Evolutionary conservation across 805 yeast species (phyloP).

Genomic region (Starmerella cellae): DNA sequence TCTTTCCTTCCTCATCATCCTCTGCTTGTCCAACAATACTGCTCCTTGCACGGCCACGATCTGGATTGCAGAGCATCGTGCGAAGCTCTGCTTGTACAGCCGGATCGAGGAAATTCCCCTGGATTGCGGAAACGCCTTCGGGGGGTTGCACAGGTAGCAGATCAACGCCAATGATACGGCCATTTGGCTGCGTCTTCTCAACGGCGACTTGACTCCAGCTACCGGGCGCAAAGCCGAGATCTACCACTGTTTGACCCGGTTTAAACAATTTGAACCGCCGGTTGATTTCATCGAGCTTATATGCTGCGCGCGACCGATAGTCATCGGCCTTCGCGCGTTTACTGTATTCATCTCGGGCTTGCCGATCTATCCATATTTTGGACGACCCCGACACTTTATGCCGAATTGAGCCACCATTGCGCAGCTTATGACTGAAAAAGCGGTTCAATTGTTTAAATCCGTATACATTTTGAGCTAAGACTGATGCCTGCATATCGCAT

Average conservation of each 20-base stretch:
- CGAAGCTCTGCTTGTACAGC: slow-evolving; percentile 28
- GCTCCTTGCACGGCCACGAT: slow-evolving; percentile 19
- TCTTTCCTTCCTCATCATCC: not conserved
- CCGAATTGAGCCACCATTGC: no score
- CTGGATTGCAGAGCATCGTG: slow-evolving; percentile 20
- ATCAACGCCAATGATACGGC: slow-evolving; percentile 68
- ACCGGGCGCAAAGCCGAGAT: slow-evolving; percentile 83
- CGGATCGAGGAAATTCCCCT: slow-evolving; percentile 68
- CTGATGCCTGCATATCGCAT: no score
- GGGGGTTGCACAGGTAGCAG: slow-evolving; percentile 71
- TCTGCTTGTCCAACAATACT: not conserved
- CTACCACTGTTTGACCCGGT: slow-evolving; percentile 52
- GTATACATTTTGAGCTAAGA: no score
- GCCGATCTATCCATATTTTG: slow-evolving; percentile 62
- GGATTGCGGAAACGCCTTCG: slow-evolving; percentile 61
- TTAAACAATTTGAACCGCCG: slow-evolving; percentile 46
- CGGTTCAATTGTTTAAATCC: no score
- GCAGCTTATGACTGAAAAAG: no score
- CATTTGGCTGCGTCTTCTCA: slow-evolving; percentile 36
- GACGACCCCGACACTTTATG: slow-evolving; percentile 33
- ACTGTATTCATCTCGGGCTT: slow-evolving; percentile 49
- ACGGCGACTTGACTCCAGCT: slow-evolving; percentile 85
- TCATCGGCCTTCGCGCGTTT: slow-evolving; percentile 51
- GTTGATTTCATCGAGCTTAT: slow-evolving; percentile 66
- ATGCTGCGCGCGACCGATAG: slow-evolving; percentile 79